phyloP scores from a whole-genome alignment of 768 basidiomycete genomes.

The Boletus sensibilis region DNA sequence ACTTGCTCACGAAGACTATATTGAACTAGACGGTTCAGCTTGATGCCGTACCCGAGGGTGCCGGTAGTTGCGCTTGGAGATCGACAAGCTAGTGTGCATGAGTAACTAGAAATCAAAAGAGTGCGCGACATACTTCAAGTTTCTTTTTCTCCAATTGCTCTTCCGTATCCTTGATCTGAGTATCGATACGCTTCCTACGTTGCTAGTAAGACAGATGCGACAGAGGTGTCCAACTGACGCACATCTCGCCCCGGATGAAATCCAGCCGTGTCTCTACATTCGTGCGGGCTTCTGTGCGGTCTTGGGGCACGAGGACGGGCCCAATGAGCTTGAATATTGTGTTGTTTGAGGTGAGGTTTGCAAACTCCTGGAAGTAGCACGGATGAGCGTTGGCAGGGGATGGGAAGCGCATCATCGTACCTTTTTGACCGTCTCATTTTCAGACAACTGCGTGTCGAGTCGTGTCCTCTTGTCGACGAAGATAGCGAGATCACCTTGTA shows the following conservation, averaged over 20 bases:
- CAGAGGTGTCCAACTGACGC: conserved; percentile 21
- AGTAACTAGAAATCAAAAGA: conserved; percentile 6
- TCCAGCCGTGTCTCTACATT: conserved; percentile 90
- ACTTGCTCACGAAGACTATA: background rate
- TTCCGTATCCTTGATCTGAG: conserved; percentile 75
- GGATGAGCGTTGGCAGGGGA: background rate
- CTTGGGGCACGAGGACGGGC: conserved; percentile 87
- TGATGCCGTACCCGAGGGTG: conserved; percentile 30
- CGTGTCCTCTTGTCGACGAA: conserved; percentile 79
- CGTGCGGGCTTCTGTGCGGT: conserved; percentile 78
- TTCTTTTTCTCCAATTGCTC: conserved; percentile 80
- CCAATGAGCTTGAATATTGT: conserved; percentile 89
- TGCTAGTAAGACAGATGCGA: conserved; percentile 8
- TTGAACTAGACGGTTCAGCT: conserved; percentile 1
- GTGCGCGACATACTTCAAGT: conserved; percentile 54
- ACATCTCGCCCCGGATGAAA: conserved; percentile 90
- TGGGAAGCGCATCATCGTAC: conserved; percentile 36
- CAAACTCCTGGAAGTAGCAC: conserved; percentile 67
- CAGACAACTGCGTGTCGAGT: conserved; percentile 86
- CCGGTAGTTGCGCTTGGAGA: conserved; percentile 56
- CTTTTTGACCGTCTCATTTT: conserved; percentile 92
- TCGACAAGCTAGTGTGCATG: conserved; percentile 54
- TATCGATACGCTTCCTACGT: conserved; percentile 72
- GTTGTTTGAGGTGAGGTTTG: conserved; percentile 68
- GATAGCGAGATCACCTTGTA: conserved; percentile 70